Evolutionary conservation across 257 asterid species (phyloP), one percentile per base, ranked within the genome.

Genomic region (Solanum stenotomum): DNA sequence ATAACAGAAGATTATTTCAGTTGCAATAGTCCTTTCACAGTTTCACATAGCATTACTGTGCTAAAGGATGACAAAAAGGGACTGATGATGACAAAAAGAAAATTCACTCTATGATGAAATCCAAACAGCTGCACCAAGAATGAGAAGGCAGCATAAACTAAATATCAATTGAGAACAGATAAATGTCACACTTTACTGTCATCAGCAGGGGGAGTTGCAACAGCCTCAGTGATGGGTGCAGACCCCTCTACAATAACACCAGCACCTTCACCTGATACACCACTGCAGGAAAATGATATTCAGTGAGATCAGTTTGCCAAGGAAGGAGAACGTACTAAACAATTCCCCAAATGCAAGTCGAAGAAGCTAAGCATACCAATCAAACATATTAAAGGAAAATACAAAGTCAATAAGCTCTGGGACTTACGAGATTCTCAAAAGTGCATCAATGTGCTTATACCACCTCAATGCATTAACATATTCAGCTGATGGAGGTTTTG

Each of bases 221-320:
- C 79, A 23, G 93, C 93, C 29, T 37, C 91, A 3, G 89, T 13
- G 40, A 88, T 90, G 5, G 93, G 90, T 65, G 93, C 97, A 83
- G 90, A 89, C 67, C 98, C 98, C 87, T 92, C 89, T 34, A 95
- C 74, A 13, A 18, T 88, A 6, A 95, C 96, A 87, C 98, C 96
- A 85, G 89, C 75, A 84, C 98, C 98, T 86, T 93, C 96, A 4
- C 90, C 98, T 25, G 96, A 92, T 85, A 94, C 96, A 78, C 98
- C 98, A 83, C 99, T 96, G 88, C 85, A 81, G 13, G 38, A 29
- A 27, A 46, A 81, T 79, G 27, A 44, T 27, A 25, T 27, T 79
- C 38, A 8, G 38, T 25, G 13, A 13, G 22, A n/a, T 40, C 34
- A 44, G 22, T 13, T 22, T 40, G 5, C 44, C 52, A 75, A 37